phyloP scores from a whole-genome alignment of 2,329 filamentous ascomycete genomes.

The Aspergillus jensenii region DNA sequence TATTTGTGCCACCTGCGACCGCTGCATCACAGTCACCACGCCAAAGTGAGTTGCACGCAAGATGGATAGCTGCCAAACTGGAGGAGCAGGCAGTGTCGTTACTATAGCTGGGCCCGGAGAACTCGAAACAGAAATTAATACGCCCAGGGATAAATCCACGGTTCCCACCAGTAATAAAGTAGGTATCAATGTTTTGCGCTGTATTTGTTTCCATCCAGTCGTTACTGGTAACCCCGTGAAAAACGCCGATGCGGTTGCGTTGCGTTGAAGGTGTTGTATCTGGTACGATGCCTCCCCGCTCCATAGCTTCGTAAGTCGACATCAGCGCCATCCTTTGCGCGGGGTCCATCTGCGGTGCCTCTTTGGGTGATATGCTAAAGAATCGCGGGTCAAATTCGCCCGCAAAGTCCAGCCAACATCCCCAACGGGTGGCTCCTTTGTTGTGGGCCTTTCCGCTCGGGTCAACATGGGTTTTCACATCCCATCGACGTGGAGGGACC shows the following conservation, averaged over 20 bases:
- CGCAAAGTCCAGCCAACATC: slow-evolving; percentile 29
- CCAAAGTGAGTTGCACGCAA: slow-evolving; percentile 72
- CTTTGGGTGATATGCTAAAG: slow-evolving; percentile 83
- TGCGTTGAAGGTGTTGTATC: slow-evolving; percentile 69
- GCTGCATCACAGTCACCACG: slow-evolving; percentile 78
- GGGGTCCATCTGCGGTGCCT: slow-evolving; percentile 77
- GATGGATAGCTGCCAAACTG: slow-evolving; percentile 68
- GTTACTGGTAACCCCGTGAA: slow-evolving; percentile 73
- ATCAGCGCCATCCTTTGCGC: slow-evolving; percentile 75
- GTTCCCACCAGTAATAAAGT: slow-evolving; percentile 65
- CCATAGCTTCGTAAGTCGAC: slow-evolving; percentile 77
- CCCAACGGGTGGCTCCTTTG: neutral
- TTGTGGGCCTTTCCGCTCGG: neutral
- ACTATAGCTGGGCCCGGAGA: slow-evolving; percentile 69
- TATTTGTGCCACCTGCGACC: slow-evolving; percentile 72
- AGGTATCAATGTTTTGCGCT: slow-evolving; percentile 68
- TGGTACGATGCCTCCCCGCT: slow-evolving; percentile 75
- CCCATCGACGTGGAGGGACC: neutral
- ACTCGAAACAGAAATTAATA: slow-evolving; percentile 68
- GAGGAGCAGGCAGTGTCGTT: slow-evolving; percentile 80
- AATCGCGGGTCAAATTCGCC: slow-evolving; percentile 78
- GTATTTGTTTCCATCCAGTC: slow-evolving; percentile 77
- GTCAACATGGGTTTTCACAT: neutral
- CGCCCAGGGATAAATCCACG: slow-evolving; percentile 45
- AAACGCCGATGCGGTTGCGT: slow-evolving; percentile 66